Conservation (phyloP, 1,284 basidiomycete genomes). For the Rhodotorula glutinis region DNA sequence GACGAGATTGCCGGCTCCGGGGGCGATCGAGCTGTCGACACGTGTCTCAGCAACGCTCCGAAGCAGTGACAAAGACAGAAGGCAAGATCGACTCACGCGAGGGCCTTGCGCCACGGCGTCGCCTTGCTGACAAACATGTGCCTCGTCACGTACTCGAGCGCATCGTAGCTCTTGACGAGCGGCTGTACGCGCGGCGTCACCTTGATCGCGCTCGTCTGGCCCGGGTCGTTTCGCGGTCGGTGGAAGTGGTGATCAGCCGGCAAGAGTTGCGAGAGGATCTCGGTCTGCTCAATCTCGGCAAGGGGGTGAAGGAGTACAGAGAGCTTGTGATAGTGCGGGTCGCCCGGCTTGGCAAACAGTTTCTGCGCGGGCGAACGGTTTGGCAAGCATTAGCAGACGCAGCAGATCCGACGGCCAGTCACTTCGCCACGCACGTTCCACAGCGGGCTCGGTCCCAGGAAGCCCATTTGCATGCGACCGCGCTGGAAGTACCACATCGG, state of each 20-base stretch:
- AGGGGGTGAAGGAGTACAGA: conserved; percentile 27
- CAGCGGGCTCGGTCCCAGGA: conserved; percentile 20
- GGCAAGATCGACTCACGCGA: conserved; percentile 20
- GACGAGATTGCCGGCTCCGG: conserved; percentile 34
- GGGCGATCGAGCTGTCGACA: conserved; percentile 14
- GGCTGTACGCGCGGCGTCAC: conserved; percentile 19
- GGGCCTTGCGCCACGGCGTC: conserved; percentile 31
- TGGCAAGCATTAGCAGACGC: background rate
- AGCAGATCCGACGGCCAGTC: background rate
- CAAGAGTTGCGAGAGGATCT: background rate
- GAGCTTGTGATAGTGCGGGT: conserved; percentile 28
- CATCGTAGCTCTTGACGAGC: conserved; percentile 32
- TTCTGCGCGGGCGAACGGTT: conserved; percentile 29
- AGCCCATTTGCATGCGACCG: conserved; percentile 35
- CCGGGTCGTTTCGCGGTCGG: conserved; percentile 27
- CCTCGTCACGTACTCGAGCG: conserved; percentile 32
- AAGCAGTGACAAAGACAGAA: background rate
- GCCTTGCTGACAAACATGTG: conserved; percentile 37
- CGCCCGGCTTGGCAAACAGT: conserved; percentile 27
- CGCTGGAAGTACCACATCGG: conserved; percentile 37
- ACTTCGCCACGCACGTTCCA: conserved; percentile 19
- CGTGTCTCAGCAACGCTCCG: background rate
- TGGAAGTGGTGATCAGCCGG: conserved; percentile 30
- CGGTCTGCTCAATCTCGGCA: conserved; percentile 5
- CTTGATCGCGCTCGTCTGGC: conserved; percentile 16